These are phyloP conservation scores for Talaromyces rugulosus DNA, from an alignment of 2,329 filamentous ascomycete genomes.

Conservation along the genomic window DNA sequence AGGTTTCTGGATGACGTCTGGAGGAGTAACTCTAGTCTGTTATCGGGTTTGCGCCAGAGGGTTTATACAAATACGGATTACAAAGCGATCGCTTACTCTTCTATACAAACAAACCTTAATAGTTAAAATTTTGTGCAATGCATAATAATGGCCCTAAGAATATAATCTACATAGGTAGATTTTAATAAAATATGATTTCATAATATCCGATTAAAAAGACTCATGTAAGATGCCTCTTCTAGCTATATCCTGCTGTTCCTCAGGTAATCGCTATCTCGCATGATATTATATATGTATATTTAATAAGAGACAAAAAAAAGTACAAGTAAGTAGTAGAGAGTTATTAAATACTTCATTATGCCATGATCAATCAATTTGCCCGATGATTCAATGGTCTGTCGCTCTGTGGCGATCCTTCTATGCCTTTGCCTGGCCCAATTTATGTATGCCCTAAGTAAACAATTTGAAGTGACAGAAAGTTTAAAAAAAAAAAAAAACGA, in stretches of 20 bases:
- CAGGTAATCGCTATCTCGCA: too few species aligned
- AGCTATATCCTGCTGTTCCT: too few species aligned
- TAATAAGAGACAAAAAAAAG: background rate
- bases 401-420: background rate
- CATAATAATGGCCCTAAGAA: too few species aligned
- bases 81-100: background rate
- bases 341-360: background rate
- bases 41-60: background rate
- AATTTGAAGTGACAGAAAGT: background rate
- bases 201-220: too few species aligned
- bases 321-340: background rate
- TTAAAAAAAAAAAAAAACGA: background rate
- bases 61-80: background rate
- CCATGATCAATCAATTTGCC: background rate
- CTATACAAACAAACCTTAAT: background rate
- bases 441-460: background rate
- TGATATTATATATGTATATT: too few species aligned
- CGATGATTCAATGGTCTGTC: background rate
- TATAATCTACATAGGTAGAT: too few species aligned
- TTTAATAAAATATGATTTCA: too few species aligned
- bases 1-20: background rate
- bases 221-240: too few species aligned
- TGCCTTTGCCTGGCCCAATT: background rate
- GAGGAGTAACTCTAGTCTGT: background rate
- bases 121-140: background rate